Conservation (phyloP, 2,329 filamentous ascomycete genomes). For the Fusarium gaditjirri region DNA sequence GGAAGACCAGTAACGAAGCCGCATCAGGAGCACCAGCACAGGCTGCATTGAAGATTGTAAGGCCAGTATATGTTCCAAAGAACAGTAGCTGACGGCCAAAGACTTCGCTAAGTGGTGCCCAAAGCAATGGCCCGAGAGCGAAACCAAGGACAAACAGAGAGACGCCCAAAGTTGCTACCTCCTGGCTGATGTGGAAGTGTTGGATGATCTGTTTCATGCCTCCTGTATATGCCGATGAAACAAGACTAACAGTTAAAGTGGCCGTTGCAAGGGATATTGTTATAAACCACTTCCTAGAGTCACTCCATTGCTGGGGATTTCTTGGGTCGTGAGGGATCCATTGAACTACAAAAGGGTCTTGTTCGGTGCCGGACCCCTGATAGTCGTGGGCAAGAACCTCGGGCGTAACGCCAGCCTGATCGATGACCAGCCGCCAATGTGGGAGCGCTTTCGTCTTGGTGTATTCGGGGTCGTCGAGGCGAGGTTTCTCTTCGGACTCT, state of each 20-base stretch:
- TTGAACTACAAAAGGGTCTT: neutral
- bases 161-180: neutral
- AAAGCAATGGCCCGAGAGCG: neutral
- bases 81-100: neutral
- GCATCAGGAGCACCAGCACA: neutral
- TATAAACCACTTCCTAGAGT: neutral
- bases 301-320: neutral
- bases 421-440: neutral
- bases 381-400: neutral
- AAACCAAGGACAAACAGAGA: neutral
- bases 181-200: neutral
- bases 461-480: fast-evolving
- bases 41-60: neutral
- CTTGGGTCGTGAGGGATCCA: neutral
- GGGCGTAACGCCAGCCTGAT: neutral
- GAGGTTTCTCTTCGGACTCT: neutral
- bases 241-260: neutral
- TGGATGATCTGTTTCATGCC: neutral
- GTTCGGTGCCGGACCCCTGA: neutral
- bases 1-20: neutral
- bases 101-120: neutral
- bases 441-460: neutral
- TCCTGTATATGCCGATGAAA: neutral
- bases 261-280: fast-evolving
- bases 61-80: neutral